Conservation (phyloP, 768 basidiomycete species). For the Lanmaoa pseudosensibilis region DNA sequence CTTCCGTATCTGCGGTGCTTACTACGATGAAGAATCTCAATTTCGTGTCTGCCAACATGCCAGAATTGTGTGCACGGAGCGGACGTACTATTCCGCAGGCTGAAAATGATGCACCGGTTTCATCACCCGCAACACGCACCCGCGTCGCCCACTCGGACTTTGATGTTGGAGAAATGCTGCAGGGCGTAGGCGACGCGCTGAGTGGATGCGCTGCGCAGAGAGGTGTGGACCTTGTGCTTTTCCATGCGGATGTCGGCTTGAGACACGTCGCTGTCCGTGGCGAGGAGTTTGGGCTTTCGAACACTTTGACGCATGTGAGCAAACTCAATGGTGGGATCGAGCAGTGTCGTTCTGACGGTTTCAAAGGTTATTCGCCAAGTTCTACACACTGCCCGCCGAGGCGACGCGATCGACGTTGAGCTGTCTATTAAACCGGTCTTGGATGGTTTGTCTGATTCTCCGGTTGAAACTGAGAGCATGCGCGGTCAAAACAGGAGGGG, state of each 20-base stretch:
- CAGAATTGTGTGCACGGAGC: slow-evolving; percentile 33
- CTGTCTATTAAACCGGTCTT: slow-evolving; percentile 51
- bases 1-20: slow-evolving; percentile 85
- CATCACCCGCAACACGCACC: slow-evolving; percentile 19
- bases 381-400: slow-evolving; percentile 59
- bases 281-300: slow-evolving; percentile 81
- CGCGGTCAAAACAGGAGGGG: slow-evolving; percentile 26
- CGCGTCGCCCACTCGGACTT: slow-evolving; percentile 56
- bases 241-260: slow-evolving; percentile 85
- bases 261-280: slow-evolving; percentile 84
- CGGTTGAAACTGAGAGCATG: slow-evolving; percentile 23
- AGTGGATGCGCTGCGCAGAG: slow-evolving; percentile 80
- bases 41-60: slow-evolving; percentile 87
- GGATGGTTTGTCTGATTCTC: slow-evolving; percentile 27
- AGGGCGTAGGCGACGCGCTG: slow-evolving; percentile 84
- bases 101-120: slow-evolving; percentile 19
- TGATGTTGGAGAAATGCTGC: slow-evolving; percentile 88
- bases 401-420: slow-evolving; percentile 86
- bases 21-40: slow-evolving; percentile 93
- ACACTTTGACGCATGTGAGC: slow-evolving; percentile 82
- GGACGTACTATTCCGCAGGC: slow-evolving; percentile 16
- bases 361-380: slow-evolving; percentile 82
- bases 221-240: slow-evolving; percentile 89
- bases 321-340: slow-evolving; percentile 1
- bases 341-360: slow-evolving; percentile 17